Conservation (phyloP, 1,139 yeast species). For the Hansenula lynferdii region DNA sequence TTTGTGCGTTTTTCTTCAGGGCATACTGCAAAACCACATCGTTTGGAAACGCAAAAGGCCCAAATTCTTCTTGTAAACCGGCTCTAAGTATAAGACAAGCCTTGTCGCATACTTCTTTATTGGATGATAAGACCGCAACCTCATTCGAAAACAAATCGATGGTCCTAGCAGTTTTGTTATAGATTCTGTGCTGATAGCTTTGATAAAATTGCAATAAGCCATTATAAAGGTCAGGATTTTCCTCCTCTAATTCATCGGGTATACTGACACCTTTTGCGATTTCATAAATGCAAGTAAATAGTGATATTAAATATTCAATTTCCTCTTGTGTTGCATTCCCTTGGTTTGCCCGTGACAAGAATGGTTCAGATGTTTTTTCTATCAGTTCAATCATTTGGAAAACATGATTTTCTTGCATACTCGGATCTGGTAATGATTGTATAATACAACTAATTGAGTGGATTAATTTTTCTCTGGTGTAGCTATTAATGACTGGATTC, state of each 20-base stretch:
- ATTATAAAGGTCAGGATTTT: constrained; percentile 5
- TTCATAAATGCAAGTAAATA: constrained; percentile 58
- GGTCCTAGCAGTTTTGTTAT: constrained; percentile 34
- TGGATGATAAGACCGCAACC: constrained; percentile 29
- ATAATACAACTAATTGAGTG: constrained; percentile 59
- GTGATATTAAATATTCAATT: constrained; percentile 40
- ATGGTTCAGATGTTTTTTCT: constrained; percentile 19
- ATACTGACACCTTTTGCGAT: constrained; percentile 63
- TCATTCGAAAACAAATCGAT: constrained; percentile 41
- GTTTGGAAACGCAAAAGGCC: constrained; percentile 54
- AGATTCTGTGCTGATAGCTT: constrained; percentile 25
- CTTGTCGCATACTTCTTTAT: constrained; percentile 45
- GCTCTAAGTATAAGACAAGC: constrained; percentile 52
- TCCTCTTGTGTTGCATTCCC: constrained; percentile 8
- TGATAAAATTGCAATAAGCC: constrained; percentile 29
- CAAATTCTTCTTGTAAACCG: constrained; percentile 48
- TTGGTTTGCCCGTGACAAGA: constrained; percentile 12
- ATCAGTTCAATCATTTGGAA: constrained; percentile 24
- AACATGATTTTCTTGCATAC: constrained; percentile 31
- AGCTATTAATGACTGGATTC: constrained; percentile 39
- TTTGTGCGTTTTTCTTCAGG: constrained; percentile 4
- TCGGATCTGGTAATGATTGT: constrained; percentile 45
- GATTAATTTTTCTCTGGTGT: constrained; percentile 56
- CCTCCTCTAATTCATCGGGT: constrained; percentile 43
- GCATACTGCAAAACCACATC: constrained; percentile 42